These are phyloP conservation scores for Saturnispora mendoncae DNA, from an alignment of 805 yeast species.

Conservation along the genomic window DNA sequence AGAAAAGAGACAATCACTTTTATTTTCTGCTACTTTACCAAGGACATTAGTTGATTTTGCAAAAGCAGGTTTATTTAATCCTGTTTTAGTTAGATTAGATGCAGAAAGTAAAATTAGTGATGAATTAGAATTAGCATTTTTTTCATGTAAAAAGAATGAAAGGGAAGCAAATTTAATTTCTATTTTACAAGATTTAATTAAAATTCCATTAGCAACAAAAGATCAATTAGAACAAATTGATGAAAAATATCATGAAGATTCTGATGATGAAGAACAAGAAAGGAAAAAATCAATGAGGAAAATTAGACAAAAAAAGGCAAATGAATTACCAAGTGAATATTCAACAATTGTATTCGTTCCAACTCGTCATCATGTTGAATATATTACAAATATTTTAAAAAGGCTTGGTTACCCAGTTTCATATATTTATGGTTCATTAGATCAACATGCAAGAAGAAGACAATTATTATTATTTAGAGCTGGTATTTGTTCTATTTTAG, in stretches of 20 bases:
- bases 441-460: conserved; percentile 87
- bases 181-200: conserved; percentile 74
- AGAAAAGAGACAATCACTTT: conserved; percentile 70
- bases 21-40: conserved; percentile 94
- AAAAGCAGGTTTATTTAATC: conserved; percentile 89
- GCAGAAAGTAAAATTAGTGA: conserved; percentile 88
- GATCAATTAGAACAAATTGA: conserved; percentile 54
- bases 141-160: conserved; percentile 73
- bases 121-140: conserved; percentile 80
- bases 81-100: conserved; percentile 86
- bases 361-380: conserved; percentile 96
- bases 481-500: conserved; percentile 78
- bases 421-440: conserved; percentile 87
- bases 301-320: conserved; percentile 65
- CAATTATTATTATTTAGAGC: conserved; percentile 78
- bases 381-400: conserved; percentile 58
- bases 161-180: conserved; percentile 79
- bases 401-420: conserved; percentile 79
- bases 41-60: conserved; percentile 91
- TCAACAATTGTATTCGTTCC: conserved; percentile 95
- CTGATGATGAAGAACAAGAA: conserved; percentile 39
- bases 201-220: conserved; percentile 69
- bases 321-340: conserved; percentile 70
- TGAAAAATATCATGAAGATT: conserved; percentile 41
- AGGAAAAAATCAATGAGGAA: conserved; percentile 29